Conservation (phyloP, 2,329 filamentous ascomycete genomes). For the Endoconidiophora laricicola region DNA sequence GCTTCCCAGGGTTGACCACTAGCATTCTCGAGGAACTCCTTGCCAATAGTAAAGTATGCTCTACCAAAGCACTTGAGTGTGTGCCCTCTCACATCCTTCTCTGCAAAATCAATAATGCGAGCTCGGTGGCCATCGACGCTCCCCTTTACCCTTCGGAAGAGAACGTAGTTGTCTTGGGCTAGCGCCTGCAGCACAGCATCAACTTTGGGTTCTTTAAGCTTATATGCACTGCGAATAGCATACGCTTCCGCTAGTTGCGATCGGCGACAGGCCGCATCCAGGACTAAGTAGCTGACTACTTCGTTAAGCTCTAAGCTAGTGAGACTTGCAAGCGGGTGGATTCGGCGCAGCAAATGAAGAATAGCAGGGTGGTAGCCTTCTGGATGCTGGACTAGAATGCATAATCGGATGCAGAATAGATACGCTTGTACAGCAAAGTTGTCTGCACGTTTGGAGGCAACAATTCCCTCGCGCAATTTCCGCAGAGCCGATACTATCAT, state of each 20-base stretch:
- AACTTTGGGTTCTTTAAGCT: constrained; percentile 49
- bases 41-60: constrained; percentile 60
- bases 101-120: constrained; percentile 66
- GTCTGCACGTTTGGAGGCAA: constrained; percentile 59
- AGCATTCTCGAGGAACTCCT: constrained; percentile 50
- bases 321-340: constrained; percentile 54
- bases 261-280: constrained; percentile 79
- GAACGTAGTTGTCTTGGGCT: constrained; percentile 65
- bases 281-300: constrained; percentile 61
- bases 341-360: constrained; percentile 53
- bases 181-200: constrained; percentile 53
- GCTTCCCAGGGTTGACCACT: constrained; percentile 57
- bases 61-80: constrained; percentile 75
- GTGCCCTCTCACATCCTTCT: constrained; percentile 55
- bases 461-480: constrained; percentile 79
- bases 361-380: constrained; percentile 86
- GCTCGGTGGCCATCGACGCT: constrained; percentile 67
- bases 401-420: constrained; percentile 75
- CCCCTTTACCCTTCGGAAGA: constrained; percentile 55
- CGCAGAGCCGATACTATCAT: constrained; percentile 69
- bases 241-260: constrained; percentile 59
- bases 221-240: constrained; percentile 42
- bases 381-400: constrained; percentile 64
- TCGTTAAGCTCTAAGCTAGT: constrained; percentile 59
- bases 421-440: constrained; percentile 78